Evolutionary conservation across 2,329 filamentous ascomycete species (phyloP).

Genomic region (Hymenotorrendiella dingleyae): DNA sequence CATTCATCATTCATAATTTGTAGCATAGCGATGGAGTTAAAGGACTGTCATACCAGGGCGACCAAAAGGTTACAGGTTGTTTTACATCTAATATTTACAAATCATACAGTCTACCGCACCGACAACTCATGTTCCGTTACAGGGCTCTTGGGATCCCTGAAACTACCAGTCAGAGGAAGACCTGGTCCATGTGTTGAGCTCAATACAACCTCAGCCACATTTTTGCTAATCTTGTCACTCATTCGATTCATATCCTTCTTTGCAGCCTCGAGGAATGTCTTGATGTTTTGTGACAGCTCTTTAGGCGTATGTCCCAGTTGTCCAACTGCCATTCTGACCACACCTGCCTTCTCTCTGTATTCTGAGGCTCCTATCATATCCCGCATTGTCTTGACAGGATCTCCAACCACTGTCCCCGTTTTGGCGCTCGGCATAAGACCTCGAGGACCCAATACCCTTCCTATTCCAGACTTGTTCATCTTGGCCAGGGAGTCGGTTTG

Average conservation of each 20-base stretch:
- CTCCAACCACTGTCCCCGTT: constrained; percentile 79
- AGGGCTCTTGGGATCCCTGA: constrained; percentile 55
- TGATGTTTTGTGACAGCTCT: constrained; percentile 79
- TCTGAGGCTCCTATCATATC: constrained; percentile 79
- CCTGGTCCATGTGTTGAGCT: constrained; percentile 84
- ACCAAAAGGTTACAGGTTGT: constrained; percentile 29
- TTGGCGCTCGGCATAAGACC: constrained; percentile 90
- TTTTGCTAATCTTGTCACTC: constrained; percentile 61
- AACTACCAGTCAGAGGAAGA: constrained; percentile 77
- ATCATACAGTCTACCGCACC: constrained; percentile 34
- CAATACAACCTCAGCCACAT: constrained; percentile 71
- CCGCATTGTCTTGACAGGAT: constrained; percentile 67
- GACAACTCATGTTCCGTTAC: constrained; percentile 48
- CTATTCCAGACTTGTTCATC: constrained; percentile 75
- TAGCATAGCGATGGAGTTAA: constrained; percentile 43
- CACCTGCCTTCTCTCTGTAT: constrained; percentile 80
- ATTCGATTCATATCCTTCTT: constrained; percentile 69
- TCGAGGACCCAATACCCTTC: constrained; percentile 76
- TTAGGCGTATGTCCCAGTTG: constrained; percentile 85
- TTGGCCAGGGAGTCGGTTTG: constrained; percentile 72
- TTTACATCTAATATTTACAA: constrained; percentile 35
- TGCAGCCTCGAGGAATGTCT: constrained; percentile 65
- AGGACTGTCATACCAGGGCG: constrained; percentile 6
- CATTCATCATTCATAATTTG: constrained; percentile 18
- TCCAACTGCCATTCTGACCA: constrained; percentile 83